Conservation (phyloP, 345 rosid species). For the Ceriops decandra region DNA sequence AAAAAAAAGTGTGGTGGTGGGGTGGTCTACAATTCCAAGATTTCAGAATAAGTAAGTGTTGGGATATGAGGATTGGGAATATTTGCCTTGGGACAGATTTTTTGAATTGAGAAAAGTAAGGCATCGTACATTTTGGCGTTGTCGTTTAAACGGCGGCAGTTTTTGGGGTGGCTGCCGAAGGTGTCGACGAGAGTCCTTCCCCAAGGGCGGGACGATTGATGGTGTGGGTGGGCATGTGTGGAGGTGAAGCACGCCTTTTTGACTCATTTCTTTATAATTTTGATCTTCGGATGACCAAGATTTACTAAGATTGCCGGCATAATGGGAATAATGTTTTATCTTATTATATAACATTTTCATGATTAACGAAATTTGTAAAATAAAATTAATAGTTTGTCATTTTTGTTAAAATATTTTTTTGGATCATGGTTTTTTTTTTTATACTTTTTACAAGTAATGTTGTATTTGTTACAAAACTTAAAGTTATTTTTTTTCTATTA, state of each 20-base stretch:
- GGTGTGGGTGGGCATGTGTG: slow-evolving; percentile 42
- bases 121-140: slow-evolving; percentile 71
- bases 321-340: slow-evolving; percentile 1
- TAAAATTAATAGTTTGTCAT: too few species aligned
- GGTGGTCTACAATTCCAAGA: not conserved
- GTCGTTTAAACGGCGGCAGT: slow-evolving; percentile 33
- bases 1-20: not conserved
- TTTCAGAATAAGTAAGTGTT: slow-evolving; percentile 16
- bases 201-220: slow-evolving; percentile 33
- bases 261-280: slow-evolving; percentile 19
- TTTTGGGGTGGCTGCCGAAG: slow-evolving; percentile 1
- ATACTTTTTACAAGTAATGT: too few species aligned
- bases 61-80: not conserved
- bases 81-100: too few species aligned
- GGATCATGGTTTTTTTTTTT: too few species aligned
- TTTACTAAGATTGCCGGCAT: slow-evolving; percentile 2
- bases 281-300: not conserved
- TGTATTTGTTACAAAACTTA: too few species aligned
- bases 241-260: slow-evolving; percentile 70
- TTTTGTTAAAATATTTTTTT: too few species aligned
- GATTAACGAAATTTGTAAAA: too few species aligned
- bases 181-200: slow-evolving; percentile 41
- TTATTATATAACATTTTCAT: too few species aligned
- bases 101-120: slow-evolving; percentile 49
- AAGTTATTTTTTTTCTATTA: too few species aligned